These are phyloP conservation scores for Tuber melanosporum DNA, from an alignment of 495 filamentous ascomycete species.

Conservation along the genomic window DNA sequence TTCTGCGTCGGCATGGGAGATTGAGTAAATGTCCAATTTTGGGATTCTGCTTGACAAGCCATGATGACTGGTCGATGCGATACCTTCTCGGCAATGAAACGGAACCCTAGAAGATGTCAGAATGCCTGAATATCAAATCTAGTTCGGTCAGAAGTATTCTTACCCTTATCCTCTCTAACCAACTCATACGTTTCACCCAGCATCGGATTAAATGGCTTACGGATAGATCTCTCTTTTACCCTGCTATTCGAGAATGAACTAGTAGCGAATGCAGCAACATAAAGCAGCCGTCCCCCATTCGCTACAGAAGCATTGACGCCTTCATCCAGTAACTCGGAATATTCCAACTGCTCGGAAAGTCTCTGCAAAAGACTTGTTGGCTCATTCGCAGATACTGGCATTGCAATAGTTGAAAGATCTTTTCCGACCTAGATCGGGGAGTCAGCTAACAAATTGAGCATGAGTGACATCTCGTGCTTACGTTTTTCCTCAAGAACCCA, in stretches of 20 bases:
- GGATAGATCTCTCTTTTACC: slow-evolving; percentile 80
- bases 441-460: background rate
- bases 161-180: slow-evolving; percentile 66
- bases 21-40: slow-evolving; percentile 77
- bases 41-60: slow-evolving; percentile 83
- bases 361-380: slow-evolving; percentile 83
- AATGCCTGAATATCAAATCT: background rate
- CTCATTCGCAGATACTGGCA: slow-evolving; percentile 96
- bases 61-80: slow-evolving; percentile 84
- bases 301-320: slow-evolving; percentile 55
- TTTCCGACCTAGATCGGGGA: slow-evolving; percentile 53
- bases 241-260: slow-evolving; percentile 71
- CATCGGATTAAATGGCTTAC: slow-evolving; percentile 97
- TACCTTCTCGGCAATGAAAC: slow-evolving; percentile 88
- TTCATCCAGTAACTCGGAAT: slow-evolving; percentile 72
- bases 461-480: slow-evolving; percentile 40
- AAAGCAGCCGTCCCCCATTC: slow-evolving; percentile 64
- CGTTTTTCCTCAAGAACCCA: slow-evolving; percentile 91
- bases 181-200: slow-evolving; percentile 94
- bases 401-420: slow-evolving; percentile 88
- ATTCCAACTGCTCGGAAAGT: slow-evolving; percentile 81
- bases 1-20: slow-evolving; percentile 85
- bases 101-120: slow-evolving; percentile 57
- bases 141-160: background rate
- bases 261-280: slow-evolving; percentile 84